phyloP scores from a whole-genome alignment of 2,329 filamentous ascomycete species.

The Fusarium begoniae region DNA sequence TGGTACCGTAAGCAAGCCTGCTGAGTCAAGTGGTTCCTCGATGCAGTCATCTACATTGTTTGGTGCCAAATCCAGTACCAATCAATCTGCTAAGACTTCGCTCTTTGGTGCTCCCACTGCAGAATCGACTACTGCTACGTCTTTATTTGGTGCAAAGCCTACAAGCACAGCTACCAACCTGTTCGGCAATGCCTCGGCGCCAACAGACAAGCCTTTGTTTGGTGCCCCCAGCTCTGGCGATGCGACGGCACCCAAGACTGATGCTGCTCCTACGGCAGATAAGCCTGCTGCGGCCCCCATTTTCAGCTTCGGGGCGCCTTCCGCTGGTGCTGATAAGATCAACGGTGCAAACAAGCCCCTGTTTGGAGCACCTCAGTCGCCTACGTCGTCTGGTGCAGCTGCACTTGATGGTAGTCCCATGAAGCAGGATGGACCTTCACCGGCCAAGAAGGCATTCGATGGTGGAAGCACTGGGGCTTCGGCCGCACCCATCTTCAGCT shows the following conservation, averaged over 20 bases:
- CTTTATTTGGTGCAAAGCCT: constrained; percentile 42
- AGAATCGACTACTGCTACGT: constrained; percentile 25
- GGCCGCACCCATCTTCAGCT: constrained; percentile 49
- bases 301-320: constrained; percentile 48
- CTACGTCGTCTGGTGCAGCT: constrained; percentile 41
- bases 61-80: constrained; percentile 42
- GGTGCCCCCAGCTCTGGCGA: constrained; percentile 35
- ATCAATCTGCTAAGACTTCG: constrained; percentile 36
- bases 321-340: constrained; percentile 38
- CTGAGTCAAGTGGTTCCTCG: constrained; percentile 41
- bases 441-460: constrained; percentile 49
- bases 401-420: constrained; percentile 55
- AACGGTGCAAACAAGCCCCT: constrained; percentile 49
- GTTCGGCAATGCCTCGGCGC: constrained; percentile 44
- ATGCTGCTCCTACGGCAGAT: constrained; percentile 32
- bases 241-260: constrained; percentile 35
- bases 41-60: constrained; percentile 49
- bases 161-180: constrained; percentile 40
- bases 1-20: constrained; percentile 47
- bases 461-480: constrained; percentile 37
- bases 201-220: constrained; percentile 43
- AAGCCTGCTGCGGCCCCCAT: constrained; percentile 41
- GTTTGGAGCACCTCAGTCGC: constrained; percentile 51
- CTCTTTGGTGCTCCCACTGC: constrained; percentile 46
- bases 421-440: constrained; percentile 54